Conservation (phyloP, 306 rosid species). For the Lathyrus tuberosus region DNA sequence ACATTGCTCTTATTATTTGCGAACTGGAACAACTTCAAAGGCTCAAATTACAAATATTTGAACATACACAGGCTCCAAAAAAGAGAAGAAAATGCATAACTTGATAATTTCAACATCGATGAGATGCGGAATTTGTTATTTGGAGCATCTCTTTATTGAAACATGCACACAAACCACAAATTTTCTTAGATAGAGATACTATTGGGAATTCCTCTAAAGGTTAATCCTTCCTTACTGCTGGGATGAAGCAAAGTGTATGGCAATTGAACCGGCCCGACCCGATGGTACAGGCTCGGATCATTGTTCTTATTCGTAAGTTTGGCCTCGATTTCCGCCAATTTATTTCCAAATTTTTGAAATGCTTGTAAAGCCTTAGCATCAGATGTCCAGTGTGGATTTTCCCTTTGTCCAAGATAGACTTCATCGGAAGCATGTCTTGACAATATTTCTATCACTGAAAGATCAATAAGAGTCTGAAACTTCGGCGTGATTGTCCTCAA, state of each 20-base stretch:
- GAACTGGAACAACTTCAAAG: no score
- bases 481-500: slow-evolving; percentile 61
- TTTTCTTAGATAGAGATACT: slow-evolving; percentile 46
- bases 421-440: slow-evolving; percentile 84
- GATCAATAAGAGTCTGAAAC: slow-evolving; percentile 53
- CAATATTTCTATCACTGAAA: slow-evolving; percentile 67
- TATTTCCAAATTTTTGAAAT: slow-evolving; percentile 59
- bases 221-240: slow-evolving; percentile 37
- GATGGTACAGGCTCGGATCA: slow-evolving; percentile 25
- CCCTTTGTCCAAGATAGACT: slow-evolving; percentile 71
- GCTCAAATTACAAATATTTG: no score
- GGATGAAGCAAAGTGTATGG: slow-evolving; percentile 54
- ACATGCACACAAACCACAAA: neutral
- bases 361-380: slow-evolving; percentile 53
- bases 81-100: neutral
- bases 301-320: slow-evolving; percentile 29
- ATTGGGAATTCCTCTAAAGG: slow-evolving; percentile 49
- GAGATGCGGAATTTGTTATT: slow-evolving; percentile 3
- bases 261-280: slow-evolving; percentile 41
- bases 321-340: slow-evolving; percentile 45
- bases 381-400: slow-evolving; percentile 65
- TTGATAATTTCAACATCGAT: slow-evolving; percentile 11
- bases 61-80: neutral
- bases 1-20: no score
- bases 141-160: slow-evolving; percentile 39